Percentiles rank a stretch among this genome's conserved stretches.
These are phyloP conservation scores for Russula emetica DNA, from an alignment of 768 basidiomycete species.

Conservation along the genomic window DNA sequence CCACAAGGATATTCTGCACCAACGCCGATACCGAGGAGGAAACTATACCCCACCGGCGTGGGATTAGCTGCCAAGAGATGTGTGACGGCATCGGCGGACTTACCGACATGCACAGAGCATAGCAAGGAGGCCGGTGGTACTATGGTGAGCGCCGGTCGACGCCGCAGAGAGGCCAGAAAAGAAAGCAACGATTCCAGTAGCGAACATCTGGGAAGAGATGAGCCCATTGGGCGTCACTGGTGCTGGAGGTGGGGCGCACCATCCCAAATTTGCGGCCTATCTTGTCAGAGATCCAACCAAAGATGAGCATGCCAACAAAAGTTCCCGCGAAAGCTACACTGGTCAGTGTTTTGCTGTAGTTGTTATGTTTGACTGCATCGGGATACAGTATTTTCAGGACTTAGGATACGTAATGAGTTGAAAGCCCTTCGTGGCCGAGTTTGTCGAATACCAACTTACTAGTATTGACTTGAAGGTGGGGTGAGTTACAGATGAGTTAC, in stretches of 20 bases:
- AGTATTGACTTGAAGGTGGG: slow-evolving; percentile 53
- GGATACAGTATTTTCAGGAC: slow-evolving; percentile 69
- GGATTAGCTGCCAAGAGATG: not conserved
- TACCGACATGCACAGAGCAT: slow-evolving; percentile 80
- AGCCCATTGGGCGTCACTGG: not conserved
- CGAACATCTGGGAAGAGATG: slow-evolving; percentile 54
- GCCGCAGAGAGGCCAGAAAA: slow-evolving; percentile 83
- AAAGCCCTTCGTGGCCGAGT: not conserved
- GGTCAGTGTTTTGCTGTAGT: slow-evolving; percentile 60
- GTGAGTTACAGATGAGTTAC: slow-evolving; percentile 1
- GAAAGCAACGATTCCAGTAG: slow-evolving; percentile 76
- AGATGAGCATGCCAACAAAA: slow-evolving; percentile 77
- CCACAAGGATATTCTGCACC: slow-evolving; percentile 91
- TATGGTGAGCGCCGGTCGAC: slow-evolving; percentile 71
- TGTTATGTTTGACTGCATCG: slow-evolving; percentile 44
- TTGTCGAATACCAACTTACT: slow-evolving; percentile 38
- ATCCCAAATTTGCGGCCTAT: slow-evolving; percentile 74
- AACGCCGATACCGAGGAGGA: slow-evolving; percentile 83
- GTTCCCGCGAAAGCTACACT: slow-evolving; percentile 82
- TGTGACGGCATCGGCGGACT: slow-evolving; percentile 22
- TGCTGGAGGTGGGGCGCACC: slow-evolving; percentile 44
- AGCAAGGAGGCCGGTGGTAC: slow-evolving; percentile 61
- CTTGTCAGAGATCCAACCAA: slow-evolving; percentile 83
- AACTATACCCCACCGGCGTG: slow-evolving; percentile 42
- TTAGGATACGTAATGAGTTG: slow-evolving; percentile 31